Conservation (phyloP, 2,329 filamentous ascomycete species). For the Diaporthe vexans region DNA sequence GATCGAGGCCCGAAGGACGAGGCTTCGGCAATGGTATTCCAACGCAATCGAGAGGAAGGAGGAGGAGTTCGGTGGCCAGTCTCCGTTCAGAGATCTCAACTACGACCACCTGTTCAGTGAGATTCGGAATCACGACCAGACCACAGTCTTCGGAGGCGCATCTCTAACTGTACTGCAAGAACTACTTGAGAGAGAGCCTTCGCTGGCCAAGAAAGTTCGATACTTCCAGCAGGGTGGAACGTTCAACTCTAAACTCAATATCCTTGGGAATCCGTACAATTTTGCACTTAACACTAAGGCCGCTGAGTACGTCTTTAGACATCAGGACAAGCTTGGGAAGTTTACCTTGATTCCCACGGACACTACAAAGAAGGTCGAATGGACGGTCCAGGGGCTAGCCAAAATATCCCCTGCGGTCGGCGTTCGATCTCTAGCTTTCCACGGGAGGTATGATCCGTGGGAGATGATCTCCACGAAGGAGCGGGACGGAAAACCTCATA, state of each 20-base stretch:
- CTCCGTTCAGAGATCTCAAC: slow-evolving; percentile 16
- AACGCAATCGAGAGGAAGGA: slow-evolving; percentile 36
- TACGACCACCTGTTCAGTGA: slow-evolving; percentile 34
- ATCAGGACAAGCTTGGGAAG: slow-evolving; percentile 25
- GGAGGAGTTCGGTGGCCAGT: slow-evolving; percentile 27
- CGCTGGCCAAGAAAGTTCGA: slow-evolving; percentile 30
- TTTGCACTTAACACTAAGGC: slow-evolving; percentile 39
- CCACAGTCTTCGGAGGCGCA: slow-evolving; percentile 39
- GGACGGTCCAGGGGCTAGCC: slow-evolving; percentile 21
- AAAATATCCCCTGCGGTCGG: slow-evolving; percentile 36
- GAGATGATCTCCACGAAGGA: slow-evolving; percentile 34
- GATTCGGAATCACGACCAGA: slow-evolving; percentile 33
- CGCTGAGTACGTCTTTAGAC: slow-evolving; percentile 35
- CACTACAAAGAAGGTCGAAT: slow-evolving; percentile 40
- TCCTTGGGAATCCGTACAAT: slow-evolving; percentile 42
- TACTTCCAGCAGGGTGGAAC: slow-evolving; percentile 41
- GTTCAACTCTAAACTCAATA: slow-evolving; percentile 39
- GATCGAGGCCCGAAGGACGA: neutral
- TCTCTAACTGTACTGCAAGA: slow-evolving; percentile 40
- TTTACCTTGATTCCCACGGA: slow-evolving; percentile 40
- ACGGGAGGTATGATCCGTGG: slow-evolving; percentile 37
- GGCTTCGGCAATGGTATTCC: slow-evolving; percentile 36
- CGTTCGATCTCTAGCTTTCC: slow-evolving; percentile 38
- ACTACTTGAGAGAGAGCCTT: slow-evolving; percentile 28
- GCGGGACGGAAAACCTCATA: neutral